phyloP scores from a whole-genome alignment of 1,284 basidiomycete species.

The Malassezia furfur region DNA sequence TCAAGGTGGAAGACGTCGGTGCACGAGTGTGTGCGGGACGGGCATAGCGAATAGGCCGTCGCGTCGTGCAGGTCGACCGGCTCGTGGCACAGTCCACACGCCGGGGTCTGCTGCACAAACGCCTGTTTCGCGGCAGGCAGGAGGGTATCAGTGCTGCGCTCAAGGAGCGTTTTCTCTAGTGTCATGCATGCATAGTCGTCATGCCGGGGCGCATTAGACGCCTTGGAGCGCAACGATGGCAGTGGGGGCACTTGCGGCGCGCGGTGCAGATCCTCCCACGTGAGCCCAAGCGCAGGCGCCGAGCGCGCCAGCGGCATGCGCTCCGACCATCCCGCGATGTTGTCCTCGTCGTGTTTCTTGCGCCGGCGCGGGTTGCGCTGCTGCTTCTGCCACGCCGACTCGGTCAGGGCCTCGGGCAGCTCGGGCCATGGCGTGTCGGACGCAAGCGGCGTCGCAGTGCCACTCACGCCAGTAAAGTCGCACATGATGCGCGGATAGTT shows the following conservation, averaged over 20 bases:
- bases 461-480: conserved; percentile 39
- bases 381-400: conserved; percentile 8
- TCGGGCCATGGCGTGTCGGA: background rate
- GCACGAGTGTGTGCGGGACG: background rate
- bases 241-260: background rate
- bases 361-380: background rate
- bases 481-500: conserved; percentile 23
- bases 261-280: background rate
- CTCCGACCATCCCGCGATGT: conserved; percentile 2
- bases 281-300: conserved; percentile 8
- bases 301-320: conserved; percentile 4
- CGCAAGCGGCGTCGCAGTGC: conserved; percentile 17
- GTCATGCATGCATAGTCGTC: background rate
- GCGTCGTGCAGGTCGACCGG: background rate
- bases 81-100: background rate
- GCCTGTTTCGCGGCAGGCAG: background rate
- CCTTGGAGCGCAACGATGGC: background rate
- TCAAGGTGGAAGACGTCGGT: conserved; percentile 8
- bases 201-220: too few relatives aligned
- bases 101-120: background rate
- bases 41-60: background rate
- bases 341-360: background rate
- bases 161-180: background rate
- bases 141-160: background rate
- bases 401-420: conserved; percentile 9